Evolutionary conservation across 2,329 filamentous ascomycete genomes (phyloP).

Genomic region (Paracoccidioides lutzii): DNA sequence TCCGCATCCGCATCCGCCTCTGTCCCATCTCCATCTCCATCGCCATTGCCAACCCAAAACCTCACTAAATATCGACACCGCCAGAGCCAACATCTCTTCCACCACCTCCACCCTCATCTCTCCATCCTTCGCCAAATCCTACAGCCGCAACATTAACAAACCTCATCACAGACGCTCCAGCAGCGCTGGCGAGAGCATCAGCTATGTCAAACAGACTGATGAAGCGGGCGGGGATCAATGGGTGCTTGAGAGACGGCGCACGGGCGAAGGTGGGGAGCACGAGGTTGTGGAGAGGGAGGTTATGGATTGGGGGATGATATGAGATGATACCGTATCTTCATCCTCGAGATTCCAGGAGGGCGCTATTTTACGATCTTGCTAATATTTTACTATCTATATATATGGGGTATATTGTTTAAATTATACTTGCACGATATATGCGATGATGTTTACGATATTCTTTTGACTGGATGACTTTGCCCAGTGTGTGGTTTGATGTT

Average conservation of each 20-base stretch:
- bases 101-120: not conserved
- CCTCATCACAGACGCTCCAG: conserved; percentile 21
- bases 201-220: conserved; percentile 20
- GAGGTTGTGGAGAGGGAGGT: conserved; percentile 23
- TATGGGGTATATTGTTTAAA: no score
- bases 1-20: not conserved
- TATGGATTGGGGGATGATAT: conserved; percentile 18
- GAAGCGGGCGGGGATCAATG: conserved; percentile 22
- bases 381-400: no score
- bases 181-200: conserved; percentile 25
- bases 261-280: conserved; percentile 21
- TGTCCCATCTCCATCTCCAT: not conserved
- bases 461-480: not conserved
- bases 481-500: not conserved
- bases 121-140: not conserved
- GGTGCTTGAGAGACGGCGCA: conserved; percentile 24
- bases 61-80: conserved; percentile 4
- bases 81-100: not conserved
- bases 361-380: no score
- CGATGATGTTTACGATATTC: no score
- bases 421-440: no score
- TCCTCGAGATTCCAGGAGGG: no score
- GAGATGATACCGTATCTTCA: not conserved
- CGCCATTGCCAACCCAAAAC: not conserved
- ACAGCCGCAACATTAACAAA: not conserved